Conservation (phyloP, 2,329 filamentous ascomycete genomes). For the Plenodomus tracheiphilus region DNA sequence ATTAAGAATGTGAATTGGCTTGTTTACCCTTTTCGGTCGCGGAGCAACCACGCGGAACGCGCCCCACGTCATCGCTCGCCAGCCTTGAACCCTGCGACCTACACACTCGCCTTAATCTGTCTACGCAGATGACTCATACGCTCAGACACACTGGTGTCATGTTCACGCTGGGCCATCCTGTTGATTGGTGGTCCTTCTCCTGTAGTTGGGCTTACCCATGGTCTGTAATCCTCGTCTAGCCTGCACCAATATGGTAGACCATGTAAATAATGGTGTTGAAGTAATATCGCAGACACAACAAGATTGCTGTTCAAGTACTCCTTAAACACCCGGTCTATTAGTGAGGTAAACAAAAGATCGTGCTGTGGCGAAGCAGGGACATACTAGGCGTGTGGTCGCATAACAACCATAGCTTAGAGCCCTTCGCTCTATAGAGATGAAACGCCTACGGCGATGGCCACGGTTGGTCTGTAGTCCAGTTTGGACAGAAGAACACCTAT, state of each 20-base stretch:
- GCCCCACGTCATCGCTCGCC: constrained; percentile 11
- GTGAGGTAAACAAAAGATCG: background rate
- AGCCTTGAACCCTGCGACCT: constrained; percentile 2
- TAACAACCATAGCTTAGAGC: too few species aligned
- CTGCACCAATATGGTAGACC: background rate
- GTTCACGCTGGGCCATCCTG: background rate
- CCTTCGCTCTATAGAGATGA: too few species aligned
- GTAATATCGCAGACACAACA: background rate
- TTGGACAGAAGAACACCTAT: too few species aligned
- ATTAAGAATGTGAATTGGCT: constrained; percentile 1
- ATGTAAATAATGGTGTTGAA: background rate
- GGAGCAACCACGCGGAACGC: constrained; percentile 15
- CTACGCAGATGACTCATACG: background rate
- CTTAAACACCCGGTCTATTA: background rate
- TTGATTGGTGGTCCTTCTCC: background rate
- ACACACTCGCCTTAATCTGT: background rate
- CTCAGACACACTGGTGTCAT: background rate
- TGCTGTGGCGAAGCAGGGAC: too few species aligned
- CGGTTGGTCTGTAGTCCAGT: too few species aligned
- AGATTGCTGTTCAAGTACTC: background rate
- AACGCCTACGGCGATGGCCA: too few species aligned
- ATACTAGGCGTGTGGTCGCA: too few species aligned
- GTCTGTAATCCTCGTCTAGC: background rate
- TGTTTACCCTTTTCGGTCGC: constrained; percentile 14
- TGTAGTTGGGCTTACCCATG: background rate